These are phyloP conservation scores for Tetrahymena borealis DNA, from an alignment of 73 alveolate genomes.

Conservation along the genomic window DNA sequence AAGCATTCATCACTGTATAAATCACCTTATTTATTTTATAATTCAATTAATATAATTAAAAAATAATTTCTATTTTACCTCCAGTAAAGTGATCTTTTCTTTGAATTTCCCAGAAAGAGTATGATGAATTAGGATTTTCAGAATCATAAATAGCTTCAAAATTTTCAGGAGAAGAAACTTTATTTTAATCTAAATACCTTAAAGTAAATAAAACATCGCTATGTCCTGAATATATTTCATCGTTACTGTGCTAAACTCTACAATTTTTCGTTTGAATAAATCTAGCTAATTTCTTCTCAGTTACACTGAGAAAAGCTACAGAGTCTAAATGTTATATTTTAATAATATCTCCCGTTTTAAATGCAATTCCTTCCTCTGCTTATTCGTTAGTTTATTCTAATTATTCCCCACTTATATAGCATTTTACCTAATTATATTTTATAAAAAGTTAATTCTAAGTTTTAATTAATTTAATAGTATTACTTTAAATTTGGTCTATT, in stretches of 20 bases:
- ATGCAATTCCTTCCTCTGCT: background rate
- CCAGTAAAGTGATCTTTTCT: background rate
- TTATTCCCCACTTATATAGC: background rate
- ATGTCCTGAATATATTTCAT: background rate
- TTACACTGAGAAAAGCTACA: background rate
- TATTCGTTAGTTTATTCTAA: background rate
- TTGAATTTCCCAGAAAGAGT: background rate
- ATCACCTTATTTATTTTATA: background rate
- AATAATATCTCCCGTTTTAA: background rate
- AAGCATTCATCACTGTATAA: background rate
- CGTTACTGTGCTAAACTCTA: background rate
- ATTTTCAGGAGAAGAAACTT: conserved; percentile 1
- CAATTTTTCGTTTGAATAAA: background rate
- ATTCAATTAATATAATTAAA: background rate
- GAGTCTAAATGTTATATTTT: background rate
- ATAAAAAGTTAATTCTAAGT: background rate
- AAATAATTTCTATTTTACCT: background rate
- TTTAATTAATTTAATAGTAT: background rate
- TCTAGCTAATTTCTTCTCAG: background rate
- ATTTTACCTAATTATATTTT: background rate
- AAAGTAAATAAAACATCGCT: background rate
- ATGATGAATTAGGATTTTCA: background rate
- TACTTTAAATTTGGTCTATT: background rate
- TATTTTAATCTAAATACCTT: background rate
- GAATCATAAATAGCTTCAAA: background rate